Base-by-base conservation (phyloP, 148 eudicot genomes). In the Amaranthus cruentus region DNA sequence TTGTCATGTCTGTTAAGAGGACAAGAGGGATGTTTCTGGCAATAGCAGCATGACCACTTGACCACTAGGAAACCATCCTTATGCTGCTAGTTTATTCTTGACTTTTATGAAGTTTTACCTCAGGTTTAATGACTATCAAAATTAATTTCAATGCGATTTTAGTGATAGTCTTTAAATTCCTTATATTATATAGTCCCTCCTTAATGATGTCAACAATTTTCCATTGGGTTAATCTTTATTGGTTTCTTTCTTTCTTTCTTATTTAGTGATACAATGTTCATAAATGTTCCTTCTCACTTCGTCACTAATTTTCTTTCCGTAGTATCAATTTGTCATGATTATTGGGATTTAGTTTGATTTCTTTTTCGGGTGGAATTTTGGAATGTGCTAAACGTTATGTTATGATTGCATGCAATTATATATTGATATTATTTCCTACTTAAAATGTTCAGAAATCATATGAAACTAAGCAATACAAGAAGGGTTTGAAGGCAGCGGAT, bases 401-500 rank as follows among this genome's bases (percentile, higher is more conserved):
- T 9, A 2, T 43, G 52, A 18, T 57, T 66, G 55, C 14, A 5
- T 44, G 21, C 7, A 3, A 5, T 21, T 28, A 7, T 44, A 54
- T 11, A 3, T 53, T 3, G 0, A 1, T 54, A 2, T 11, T 53
- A 52, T 52, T 73, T 62, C 49, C 12, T 63, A 6, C 42, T 49
- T 58, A 44, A 46, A 50, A 52, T 46, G 3, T 76, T 76, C 92
- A 95, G 97, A 95, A 90, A 91, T 95, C 99, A 9, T 95, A 91
- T 76, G 99, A 95, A 80, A 90, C 92, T 21, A 95, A 95, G 74
- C 99, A 95, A 75, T 95, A 95, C 75, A 95, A 95, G 81, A 95
- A 95, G 84, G 99, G 99, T 54, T 77, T 95, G 83, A 95, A 92
- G 87, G 97, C 99, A 9, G 99, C 99, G 4, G 99, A 95, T 85